These are phyloP conservation scores for Naegleria fowleri DNA, from an alignment of 208 protist species.

Conservation along the genomic window DNA sequence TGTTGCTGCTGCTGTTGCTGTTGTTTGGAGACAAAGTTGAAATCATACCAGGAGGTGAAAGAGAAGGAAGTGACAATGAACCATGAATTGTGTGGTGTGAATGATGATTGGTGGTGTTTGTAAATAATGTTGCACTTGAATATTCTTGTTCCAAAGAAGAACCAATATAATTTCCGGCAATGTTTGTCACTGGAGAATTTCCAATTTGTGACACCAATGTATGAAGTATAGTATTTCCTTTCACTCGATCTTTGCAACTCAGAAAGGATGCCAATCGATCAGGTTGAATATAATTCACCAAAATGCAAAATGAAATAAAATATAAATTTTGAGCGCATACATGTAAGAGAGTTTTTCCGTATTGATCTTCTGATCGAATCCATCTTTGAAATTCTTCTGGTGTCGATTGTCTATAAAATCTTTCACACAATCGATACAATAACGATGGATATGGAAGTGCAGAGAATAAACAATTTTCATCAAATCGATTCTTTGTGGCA, in stretches of 20 bases:
- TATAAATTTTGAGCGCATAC: not conserved
- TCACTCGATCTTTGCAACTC: not conserved
- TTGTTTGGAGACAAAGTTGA: not conserved
- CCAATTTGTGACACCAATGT: not conserved
- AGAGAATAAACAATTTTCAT: not conserved
- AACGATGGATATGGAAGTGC: not conserved
- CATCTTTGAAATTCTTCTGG: not conserved
- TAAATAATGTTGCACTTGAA: not conserved
- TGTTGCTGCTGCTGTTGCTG: not conserved
- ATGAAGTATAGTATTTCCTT: not conserved
- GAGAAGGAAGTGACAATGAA: not conserved
- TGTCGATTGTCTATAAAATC: not conserved
- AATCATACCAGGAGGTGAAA: not conserved
- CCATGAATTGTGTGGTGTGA: not conserved
- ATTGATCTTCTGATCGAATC: not conserved
- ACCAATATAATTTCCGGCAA: too few relatives aligned
- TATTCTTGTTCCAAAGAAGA: too few relatives aligned
- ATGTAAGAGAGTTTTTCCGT: not conserved
- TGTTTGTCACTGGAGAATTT: not conserved
- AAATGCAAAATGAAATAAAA: not conserved
- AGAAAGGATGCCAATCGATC: not conserved
- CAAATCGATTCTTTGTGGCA: not conserved
- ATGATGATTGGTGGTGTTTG: not conserved
- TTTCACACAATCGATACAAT: not conserved
- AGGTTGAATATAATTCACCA: not conserved